These are phyloP conservation scores for Volvox africanus DNA, from an alignment of 139 green algal species.

Conservation along the genomic window DNA sequence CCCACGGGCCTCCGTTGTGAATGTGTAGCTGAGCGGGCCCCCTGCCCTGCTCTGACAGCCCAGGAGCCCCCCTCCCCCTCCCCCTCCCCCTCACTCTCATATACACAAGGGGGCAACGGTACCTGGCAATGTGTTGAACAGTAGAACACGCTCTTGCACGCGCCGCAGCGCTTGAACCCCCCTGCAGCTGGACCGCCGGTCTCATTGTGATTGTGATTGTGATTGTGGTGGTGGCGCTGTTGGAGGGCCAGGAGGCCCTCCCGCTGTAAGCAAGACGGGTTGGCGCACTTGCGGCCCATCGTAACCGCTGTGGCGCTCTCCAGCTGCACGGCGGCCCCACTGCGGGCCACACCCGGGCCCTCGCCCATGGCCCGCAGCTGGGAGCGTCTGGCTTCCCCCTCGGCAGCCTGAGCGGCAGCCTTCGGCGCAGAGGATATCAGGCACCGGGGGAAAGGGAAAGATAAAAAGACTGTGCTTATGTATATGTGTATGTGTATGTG, in stretches of 20 bases:
- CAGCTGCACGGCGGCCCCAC: conserved; percentile 29
- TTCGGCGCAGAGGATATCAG: not conserved
- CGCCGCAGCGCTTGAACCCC: conserved; percentile 61
- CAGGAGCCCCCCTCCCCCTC: too few species aligned
- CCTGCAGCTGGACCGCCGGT: not conserved
- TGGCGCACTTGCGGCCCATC: conserved; percentile 52
- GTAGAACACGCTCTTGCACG: conserved; percentile 55
- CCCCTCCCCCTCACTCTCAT: not conserved
- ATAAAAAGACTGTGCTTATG: not conserved
- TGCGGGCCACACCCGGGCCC: conserved; percentile 41
- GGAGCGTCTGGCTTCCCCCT: conserved; percentile 32
- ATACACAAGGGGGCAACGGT: too few species aligned
- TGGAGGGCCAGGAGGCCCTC: conserved; percentile 25
- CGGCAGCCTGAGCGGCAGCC: not conserved
- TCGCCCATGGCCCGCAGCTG: conserved; percentile 53
- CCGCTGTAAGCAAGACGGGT: conserved; percentile 47
- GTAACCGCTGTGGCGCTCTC: conserved; percentile 25
- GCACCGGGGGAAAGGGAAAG: not conserved
- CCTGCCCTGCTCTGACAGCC: too few species aligned
- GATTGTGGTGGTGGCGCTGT: not conserved
- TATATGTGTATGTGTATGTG: too few species aligned
- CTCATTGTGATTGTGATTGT: too few species aligned
- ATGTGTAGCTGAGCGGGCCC: too few species aligned
- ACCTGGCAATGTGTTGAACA: conserved; percentile 55
- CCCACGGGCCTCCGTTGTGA: too few species aligned